phyloP scores from a whole-genome alignment of 2,329 filamentous ascomycete species.

The Emericellopsis cladophorae region DNA sequence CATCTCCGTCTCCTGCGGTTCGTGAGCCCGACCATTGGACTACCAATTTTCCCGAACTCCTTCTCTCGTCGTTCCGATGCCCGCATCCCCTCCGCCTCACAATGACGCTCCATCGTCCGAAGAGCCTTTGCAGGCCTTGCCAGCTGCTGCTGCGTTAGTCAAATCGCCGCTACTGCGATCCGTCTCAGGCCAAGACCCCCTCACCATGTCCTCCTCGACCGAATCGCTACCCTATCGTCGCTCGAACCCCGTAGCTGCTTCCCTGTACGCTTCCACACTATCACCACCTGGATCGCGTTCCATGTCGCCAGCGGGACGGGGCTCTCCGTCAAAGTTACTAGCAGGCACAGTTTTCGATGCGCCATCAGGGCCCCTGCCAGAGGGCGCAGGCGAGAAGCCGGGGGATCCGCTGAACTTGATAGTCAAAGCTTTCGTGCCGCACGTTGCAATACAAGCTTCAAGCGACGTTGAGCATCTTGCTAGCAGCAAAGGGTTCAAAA shows the following conservation, averaged over 20 bases:
- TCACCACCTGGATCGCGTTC: slow-evolving; percentile 57
- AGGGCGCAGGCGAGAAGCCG: slow-evolving; percentile 29
- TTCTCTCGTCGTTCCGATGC: slow-evolving; percentile 41
- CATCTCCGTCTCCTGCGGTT: too few relatives aligned
- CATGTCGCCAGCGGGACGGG: slow-evolving; percentile 50
- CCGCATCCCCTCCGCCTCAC: slow-evolving; percentile 35
- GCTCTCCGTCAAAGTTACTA: slow-evolving; percentile 41
- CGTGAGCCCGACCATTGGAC: too few relatives aligned
- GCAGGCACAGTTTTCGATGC: slow-evolving; percentile 46
- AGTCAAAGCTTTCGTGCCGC: slow-evolving; percentile 75
- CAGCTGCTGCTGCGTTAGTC: slow-evolving; percentile 47
- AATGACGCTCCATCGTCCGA: slow-evolving; percentile 46
- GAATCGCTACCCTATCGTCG: slow-evolving; percentile 38
- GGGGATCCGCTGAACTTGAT: slow-evolving; percentile 54
- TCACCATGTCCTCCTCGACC: slow-evolving; percentile 37
- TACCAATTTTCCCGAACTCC: too few relatives aligned
- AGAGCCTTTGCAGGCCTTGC: slow-evolving; percentile 58
- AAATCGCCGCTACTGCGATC: slow-evolving; percentile 47
- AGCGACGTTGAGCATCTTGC: slow-evolving; percentile 72
- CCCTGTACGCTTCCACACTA: slow-evolving; percentile 52
- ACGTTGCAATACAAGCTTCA: slow-evolving; percentile 79
- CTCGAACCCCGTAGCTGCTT: slow-evolving; percentile 44
- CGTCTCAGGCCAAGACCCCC: slow-evolving; percentile 33
- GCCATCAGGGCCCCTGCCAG: slow-evolving; percentile 27
- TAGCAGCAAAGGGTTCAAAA: slow-evolving; percentile 69